These are phyloP conservation scores for Bruguiera sexangula DNA, from an alignment of 345 rosid genomes.

Conservation along the genomic window DNA sequence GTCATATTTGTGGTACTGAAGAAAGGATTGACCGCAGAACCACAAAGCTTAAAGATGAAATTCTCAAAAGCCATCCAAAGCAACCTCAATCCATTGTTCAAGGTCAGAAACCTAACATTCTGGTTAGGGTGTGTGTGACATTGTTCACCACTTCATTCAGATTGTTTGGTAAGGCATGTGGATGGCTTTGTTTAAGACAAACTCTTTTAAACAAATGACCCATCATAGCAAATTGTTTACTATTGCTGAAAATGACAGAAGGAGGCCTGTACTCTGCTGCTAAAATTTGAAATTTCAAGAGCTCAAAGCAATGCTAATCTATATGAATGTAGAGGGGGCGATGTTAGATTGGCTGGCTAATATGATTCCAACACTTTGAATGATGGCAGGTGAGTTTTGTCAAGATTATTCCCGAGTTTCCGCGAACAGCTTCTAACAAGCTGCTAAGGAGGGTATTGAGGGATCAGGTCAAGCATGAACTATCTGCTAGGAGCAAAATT, in stretches of 20 bases:
- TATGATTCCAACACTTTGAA: not conserved
- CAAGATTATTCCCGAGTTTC: conserved; percentile 62
- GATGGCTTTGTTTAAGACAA: no score
- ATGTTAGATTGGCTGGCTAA: not conserved
- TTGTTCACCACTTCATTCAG: not conserved
- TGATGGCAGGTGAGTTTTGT: conserved; percentile 63
- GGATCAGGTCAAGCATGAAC: conserved; percentile 54
- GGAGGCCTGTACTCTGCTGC: no score
- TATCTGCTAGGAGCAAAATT: conserved; percentile 29
- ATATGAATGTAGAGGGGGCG: not conserved
- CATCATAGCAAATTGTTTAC: no score
- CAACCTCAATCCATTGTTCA: conserved; percentile 82
- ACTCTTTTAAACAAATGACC: no score
- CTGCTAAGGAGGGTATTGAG: conserved; percentile 69
- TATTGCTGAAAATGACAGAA: no score
- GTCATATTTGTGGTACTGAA: conserved; percentile 59
- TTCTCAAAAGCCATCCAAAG: conserved; percentile 60
- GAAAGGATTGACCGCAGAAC: conserved; percentile 38
- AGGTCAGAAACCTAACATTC: conserved; percentile 39
- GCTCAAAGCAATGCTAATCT: no score
- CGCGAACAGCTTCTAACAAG: conserved; percentile 84
- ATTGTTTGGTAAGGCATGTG: not conserved
- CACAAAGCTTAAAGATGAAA: conserved; percentile 48
- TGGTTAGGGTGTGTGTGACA: not conserved
- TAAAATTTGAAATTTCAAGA: no score